Evolutionary conservation across 1,139 yeast genomes (phyloP).

Genomic region (Candida gigantensis): DNA sequence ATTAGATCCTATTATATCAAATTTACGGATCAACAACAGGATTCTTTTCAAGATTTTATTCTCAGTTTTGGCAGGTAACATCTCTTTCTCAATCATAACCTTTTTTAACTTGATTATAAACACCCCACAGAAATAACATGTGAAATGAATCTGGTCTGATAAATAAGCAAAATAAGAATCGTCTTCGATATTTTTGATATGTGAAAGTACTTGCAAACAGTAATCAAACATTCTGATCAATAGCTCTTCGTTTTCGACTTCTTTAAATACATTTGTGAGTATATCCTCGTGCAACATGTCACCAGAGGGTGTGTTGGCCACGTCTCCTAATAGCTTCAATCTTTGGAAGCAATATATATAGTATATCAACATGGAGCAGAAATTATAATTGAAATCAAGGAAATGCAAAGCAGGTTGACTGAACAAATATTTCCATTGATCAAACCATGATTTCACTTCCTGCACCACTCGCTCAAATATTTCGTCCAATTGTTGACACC

Average conservation of each 20-base stretch:
- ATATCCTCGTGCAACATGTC: constrained; percentile 1
- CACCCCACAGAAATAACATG: constrained; percentile 52
- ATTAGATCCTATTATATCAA: constrained; percentile 29
- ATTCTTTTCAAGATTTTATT: constrained; percentile 16
- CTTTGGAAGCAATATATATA: constrained; percentile 32
- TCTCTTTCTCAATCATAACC: constrained; percentile 7
- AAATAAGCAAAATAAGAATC: constrained; percentile 68
- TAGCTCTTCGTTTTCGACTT: constrained; percentile 1
- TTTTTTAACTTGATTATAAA: constrained; percentile 36
- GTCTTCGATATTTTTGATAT: constrained; percentile 44
- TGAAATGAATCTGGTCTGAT: constrained; percentile 67
- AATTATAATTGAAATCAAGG: constrained; percentile 73
- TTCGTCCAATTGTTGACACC: constrained; percentile 16
- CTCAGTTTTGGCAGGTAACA: neutral
- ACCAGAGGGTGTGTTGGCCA: neutral
- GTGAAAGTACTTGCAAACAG: constrained; percentile 22
- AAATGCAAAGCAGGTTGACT: constrained; percentile 76
- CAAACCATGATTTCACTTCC: constrained; percentile 59
- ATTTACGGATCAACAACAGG: constrained; percentile 29
- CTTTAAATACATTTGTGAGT: constrained; percentile 1
- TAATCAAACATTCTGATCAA: constrained; percentile 19
- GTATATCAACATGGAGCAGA: constrained; percentile 55
- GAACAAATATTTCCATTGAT: constrained; percentile 71
- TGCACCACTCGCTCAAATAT: constrained; percentile 27
- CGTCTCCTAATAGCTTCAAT: constrained; percentile 6